phyloP scores from a whole-genome alignment of 108 stramenopile genomes.

The Nitzschia sp. region DNA sequence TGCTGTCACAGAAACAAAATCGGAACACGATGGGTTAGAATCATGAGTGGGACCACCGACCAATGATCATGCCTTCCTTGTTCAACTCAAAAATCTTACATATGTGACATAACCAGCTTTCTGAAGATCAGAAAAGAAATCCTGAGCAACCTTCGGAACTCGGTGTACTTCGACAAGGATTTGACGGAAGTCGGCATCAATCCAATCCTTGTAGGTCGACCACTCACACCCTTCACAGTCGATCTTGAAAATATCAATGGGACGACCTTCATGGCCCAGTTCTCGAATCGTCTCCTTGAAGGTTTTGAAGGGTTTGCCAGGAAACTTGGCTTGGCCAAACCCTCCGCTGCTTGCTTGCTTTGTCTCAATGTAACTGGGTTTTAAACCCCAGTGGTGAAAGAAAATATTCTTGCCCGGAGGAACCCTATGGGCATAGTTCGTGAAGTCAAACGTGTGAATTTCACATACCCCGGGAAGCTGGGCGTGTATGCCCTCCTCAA shows the following conservation, averaged over 20 bases:
- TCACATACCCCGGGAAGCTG: constrained; percentile 30
- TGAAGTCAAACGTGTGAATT: constrained; percentile 55
- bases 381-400: constrained; percentile 48
- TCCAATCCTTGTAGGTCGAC: constrained; percentile 45
- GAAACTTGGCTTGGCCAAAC: not conserved
- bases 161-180: constrained; percentile 55
- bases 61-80: not conserved
- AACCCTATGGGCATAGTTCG: constrained; percentile 7
- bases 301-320: constrained; percentile 32
- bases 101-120: constrained; percentile 34
- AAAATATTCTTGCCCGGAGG: constrained; percentile 2
- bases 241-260: constrained; percentile 59
- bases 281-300: constrained; percentile 32
- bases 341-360: not conserved
- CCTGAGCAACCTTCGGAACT: constrained; percentile 2
- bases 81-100: not conserved
- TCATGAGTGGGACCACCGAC: not conserved
- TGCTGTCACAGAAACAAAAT: constrained; percentile 12
- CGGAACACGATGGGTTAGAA: not conserved
- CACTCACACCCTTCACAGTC: constrained; percentile 59
- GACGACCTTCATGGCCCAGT: constrained; percentile 34
- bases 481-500: constrained; percentile 25
- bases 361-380: not conserved
- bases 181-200: constrained; percentile 36
- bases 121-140: constrained; percentile 41